Base-by-base conservation (phyloP, 768 basidiomycete genomes). In the Psilocybe sp. region DNA sequence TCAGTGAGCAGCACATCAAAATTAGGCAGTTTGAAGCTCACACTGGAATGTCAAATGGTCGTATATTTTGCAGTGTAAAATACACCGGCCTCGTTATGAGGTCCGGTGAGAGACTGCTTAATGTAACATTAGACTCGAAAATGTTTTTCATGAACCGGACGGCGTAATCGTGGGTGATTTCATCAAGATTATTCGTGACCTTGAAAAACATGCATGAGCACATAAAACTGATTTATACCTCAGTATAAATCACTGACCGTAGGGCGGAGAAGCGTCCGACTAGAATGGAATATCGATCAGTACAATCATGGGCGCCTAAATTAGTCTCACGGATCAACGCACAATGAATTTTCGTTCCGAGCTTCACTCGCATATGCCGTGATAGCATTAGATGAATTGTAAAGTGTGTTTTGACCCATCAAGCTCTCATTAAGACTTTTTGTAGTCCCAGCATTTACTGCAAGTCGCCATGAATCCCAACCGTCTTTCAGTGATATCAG, bases 301-400 rank as follows among this genome's bases (percentile, higher is more conserved):
- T 7, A 28, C 23, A 28, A 19, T 37, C 40, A 56, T 37, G 9
- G n/a, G 28, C 46, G 16, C 20, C 13, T 43, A 20, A 16, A 47
- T 18, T 12, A 18, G 28, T 7, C 20, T 16, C 34, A 4, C n/a
- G 31, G 3, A 15, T 56, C 73, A 60, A 53, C 75, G 54, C 59
- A 84, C 82, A 71, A 83, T 5, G 73, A 73, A 50, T 77, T 80
- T 52, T 83, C 82, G 43, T 77, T 83, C n/a, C 82, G 69, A 18
- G 77, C 82, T 50, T 74, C 72, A 1, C 65, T 68, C 0, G 60
- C 64, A 52, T 72, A 77, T 23, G 71, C 73, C 1, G 74, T 79
- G 2, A 85, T 64, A 5, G 78, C 79, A 4, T 53, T 54, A 1
- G 74, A 68, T 1, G 74, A 69, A 50, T 80, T 66, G 46, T 79